phyloP scores from a whole-genome alignment of 163 green algal species.

The Scenedesmus sp. region DNA sequence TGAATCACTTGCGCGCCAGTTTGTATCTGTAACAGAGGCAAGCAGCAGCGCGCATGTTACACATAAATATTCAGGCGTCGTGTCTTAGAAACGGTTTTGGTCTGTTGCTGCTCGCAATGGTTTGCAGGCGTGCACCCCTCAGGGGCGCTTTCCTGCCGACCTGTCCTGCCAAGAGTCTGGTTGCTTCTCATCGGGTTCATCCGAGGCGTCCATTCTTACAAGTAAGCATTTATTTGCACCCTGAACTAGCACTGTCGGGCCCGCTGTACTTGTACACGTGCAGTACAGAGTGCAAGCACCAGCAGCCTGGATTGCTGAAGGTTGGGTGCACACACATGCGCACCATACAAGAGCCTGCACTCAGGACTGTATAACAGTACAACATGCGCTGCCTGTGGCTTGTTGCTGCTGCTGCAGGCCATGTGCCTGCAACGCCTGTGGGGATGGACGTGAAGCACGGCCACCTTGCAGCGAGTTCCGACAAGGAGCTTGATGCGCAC shows the following conservation, averaged over 20 bases:
- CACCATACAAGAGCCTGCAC: neutral
- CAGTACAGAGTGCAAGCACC: neutral
- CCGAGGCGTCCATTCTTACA: neutral
- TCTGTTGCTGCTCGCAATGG: neutral
- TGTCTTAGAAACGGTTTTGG: neutral
- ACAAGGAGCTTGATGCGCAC: neutral
- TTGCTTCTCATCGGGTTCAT: neutral
- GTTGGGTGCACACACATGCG: neutral
- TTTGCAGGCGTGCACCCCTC: neutral
- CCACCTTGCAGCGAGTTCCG: neutral
- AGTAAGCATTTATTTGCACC: neutral
- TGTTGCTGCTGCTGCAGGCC: constrained; percentile 11
- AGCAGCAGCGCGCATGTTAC: too few species aligned
- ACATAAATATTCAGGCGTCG: too few species aligned
- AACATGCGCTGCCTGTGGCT: neutral
- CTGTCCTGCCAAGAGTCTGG: neutral
- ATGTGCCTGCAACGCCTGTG: neutral
- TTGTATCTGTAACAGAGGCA: too few species aligned
- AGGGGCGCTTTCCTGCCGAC: neutral
- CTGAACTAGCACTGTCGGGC: neutral
- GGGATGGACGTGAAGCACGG: neutral
- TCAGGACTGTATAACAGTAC: neutral
- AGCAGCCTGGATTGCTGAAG: neutral
- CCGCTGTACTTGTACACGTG: neutral
- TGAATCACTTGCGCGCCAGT: too few species aligned